Evolutionary conservation across 768 basidiomycete species (phyloP), one percentile per base, ranked within the genome.

Genomic region (Lyophyllum atratum): DNA sequence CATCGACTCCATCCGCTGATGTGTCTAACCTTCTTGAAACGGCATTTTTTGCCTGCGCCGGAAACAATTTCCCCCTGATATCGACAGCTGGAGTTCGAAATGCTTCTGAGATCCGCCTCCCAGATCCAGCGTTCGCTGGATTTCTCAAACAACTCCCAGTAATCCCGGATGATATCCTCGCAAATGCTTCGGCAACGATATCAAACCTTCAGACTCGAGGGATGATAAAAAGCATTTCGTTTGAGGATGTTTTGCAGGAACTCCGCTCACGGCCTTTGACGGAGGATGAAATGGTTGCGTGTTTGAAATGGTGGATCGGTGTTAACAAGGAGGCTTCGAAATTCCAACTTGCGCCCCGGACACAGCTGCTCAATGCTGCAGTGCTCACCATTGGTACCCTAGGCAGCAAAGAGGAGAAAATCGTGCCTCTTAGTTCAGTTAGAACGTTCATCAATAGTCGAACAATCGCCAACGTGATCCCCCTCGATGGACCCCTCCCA

Each of bases 221-320:
- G 3, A 74, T 94, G 72, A 78, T 98, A 19, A 85, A 85, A 50
- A 76, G 85, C 14, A 89, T 96, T 55, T 83, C 84, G 0, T 92
- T 96, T 64, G 75, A 81, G 25, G 97, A 98, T 69, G 89, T 98
- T 15, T 74, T 98, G 40, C 74, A 78, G 37, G 92, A 96, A 67
- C 78, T 99, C 15, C 81, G 82, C 12, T 70, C 79, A 5, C 77
- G 90, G 15, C 88, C 94, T 4, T 78, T 99, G 24, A 68, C 70
- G 4, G 83, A 91, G 66, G 73, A 76, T 5, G 92, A 98, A 66
- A 87, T 90, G 72, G 68, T 88, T n/a, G 86, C 85, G 2, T 94
- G 91, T 70, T 74, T 98, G 59, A 84, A 84, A 55, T 98, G 97
- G 96, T 95, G 95, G 91, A 79, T 81, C 50, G 74, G 70, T 50